Conservation (phyloP, 495 filamentous ascomycete species). For the Penicillium goetzii region DNA sequence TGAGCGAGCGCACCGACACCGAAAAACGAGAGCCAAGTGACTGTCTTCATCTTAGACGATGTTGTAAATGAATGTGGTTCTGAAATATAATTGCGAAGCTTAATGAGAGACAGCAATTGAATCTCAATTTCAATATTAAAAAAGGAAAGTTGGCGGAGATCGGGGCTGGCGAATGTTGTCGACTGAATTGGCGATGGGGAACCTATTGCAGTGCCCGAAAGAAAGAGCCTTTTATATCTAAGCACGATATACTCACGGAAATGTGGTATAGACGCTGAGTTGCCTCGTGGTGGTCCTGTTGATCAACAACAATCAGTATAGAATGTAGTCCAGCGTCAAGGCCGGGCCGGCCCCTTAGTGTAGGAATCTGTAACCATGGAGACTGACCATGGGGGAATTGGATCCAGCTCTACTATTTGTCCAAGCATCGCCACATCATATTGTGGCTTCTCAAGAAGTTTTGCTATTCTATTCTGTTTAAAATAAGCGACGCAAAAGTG, state of each 20-base stretch:
- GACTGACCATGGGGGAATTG: background rate
- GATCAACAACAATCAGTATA: constrained; percentile 7
- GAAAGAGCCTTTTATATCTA: background rate
- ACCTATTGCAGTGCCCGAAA: background rate
- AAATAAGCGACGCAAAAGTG: background rate
- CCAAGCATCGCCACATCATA: background rate
- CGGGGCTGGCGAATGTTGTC: constrained; percentile 19
- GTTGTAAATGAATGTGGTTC: constrained; percentile 1
- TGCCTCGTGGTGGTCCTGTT: background rate
- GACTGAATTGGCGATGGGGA: constrained; percentile 18
- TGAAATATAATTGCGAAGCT: constrained; percentile 18
- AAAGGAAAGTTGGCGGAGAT: constrained; percentile 12
- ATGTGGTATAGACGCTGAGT: background rate
- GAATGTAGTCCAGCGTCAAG: background rate
- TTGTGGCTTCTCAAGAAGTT: background rate
- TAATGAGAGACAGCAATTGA: constrained; percentile 28
- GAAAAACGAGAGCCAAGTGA: constrained; percentile 34
- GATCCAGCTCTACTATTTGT: background rate
- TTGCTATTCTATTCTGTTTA: background rate
- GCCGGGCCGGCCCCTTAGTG: background rate
- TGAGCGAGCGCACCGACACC: constrained; percentile 33
- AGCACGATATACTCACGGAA: background rate
- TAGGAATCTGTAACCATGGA: constrained; percentile 10
- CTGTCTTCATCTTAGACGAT: constrained; percentile 30
- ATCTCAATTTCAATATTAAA: constrained; percentile 3